Evolutionary conservation across 148 eudicot genomes (phyloP).

Genomic region (Chenopodium quinoa): DNA sequence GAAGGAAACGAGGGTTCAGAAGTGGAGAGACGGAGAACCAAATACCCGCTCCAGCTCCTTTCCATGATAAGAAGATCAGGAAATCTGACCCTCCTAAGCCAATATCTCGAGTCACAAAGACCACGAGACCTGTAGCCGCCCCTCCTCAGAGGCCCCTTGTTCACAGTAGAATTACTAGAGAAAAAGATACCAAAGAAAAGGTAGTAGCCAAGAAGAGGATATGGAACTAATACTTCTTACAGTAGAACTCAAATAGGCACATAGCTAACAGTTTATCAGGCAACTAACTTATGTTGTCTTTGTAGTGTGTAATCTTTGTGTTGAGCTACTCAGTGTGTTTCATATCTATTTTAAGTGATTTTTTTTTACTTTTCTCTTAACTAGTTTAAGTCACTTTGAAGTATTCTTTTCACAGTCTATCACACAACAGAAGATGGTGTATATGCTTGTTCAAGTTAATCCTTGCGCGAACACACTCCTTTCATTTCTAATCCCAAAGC

Average conservation of each 20-base stretch:
- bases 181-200: constrained; percentile 40
- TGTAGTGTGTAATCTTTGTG: background rate
- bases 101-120: constrained; percentile 37
- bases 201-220: constrained; percentile 44
- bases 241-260: background rate
- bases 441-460: no score
- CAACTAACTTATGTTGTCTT: constrained; percentile 22
- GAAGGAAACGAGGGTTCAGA: constrained; percentile 70
- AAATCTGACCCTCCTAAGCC: constrained; percentile 70
- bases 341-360: background rate
- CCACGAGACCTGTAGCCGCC: constrained; percentile 36
- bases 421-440: no score
- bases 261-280: background rate
- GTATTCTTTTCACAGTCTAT: no score
- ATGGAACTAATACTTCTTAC: constrained; percentile 37
- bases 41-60: constrained; percentile 33
- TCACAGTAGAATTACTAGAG: constrained; percentile 39
- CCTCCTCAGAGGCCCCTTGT: constrained; percentile 38
- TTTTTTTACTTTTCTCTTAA: background rate
- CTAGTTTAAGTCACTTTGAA: no score
- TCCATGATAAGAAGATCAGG: constrained; percentile 49
- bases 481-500: no score
- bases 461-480: no score
- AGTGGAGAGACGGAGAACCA: constrained; percentile 66
- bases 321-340: background rate